Base-by-base conservation (phyloP, 2,329 filamentous ascomycete genomes). In the Leptographium radiaticola region DNA sequence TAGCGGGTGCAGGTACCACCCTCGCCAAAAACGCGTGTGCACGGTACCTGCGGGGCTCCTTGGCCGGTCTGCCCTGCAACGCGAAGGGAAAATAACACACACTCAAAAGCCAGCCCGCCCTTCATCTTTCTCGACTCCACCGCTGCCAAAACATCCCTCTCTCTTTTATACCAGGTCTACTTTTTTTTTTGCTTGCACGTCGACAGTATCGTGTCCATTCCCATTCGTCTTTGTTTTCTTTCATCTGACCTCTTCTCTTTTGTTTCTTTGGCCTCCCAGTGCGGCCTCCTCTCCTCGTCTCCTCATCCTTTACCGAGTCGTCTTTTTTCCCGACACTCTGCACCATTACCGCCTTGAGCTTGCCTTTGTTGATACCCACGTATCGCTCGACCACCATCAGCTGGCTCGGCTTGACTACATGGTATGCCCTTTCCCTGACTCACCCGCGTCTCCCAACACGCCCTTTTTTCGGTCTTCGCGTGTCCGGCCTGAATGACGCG, bases 81-180 rank as follows among this genome's bases (percentile, higher is more conserved):
- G 44, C 44, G 44, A 33, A 34, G 20, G 34, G 43, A 30, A 45
- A 13, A 47, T 42, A 50, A 40, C 16, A 40, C 48, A 33, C 46
- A 34, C 25, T 31, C 43, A 45, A 45, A 45, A 44, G 25, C 43
- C 43, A 15, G n/a, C 30, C 40, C 40, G 49, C 40, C 31, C 40
- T 42, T 36, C 43, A 31, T 33, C 53, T 47, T 30, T 51, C 31
- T 42, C 58, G 42, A 49, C 55, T 62, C 59, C 57, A 59, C 59
- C 59, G 61, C 57, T 57, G 61, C 61, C 60, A 56, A 56, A 56
- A 63, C 56, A 59, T 59, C 58, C 46, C 49, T 54, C 51, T 56
- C 51, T 60, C 59, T 60, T 59, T 61, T 61, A 64, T 47, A 56
- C 43, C 45, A 44, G 39, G 49, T 47, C 52, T 50, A 36, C 34